These are phyloP conservation scores for Venturia carpophila DNA, from an alignment of 2,329 filamentous ascomycete species.

Conservation along the genomic window DNA sequence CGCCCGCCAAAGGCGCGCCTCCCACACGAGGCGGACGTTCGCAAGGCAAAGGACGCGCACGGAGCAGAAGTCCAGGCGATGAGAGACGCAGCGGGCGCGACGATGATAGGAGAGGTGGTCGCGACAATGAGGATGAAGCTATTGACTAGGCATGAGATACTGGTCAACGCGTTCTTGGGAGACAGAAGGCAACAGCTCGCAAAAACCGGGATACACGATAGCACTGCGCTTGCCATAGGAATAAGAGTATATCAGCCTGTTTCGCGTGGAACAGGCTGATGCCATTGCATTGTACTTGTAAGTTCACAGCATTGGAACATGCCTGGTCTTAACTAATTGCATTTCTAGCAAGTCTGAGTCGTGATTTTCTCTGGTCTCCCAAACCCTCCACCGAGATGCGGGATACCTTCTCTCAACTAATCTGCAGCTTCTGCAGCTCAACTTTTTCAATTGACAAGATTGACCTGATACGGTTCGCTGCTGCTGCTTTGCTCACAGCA, in stretches of 20 bases:
- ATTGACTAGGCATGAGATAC: background rate
- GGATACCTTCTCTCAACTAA: background rate
- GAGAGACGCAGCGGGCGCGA: slow-evolving; percentile 22
- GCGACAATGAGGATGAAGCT: slow-evolving; percentile 6
- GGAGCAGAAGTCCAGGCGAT: slow-evolving; percentile 39
- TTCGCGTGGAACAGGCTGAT: background rate
- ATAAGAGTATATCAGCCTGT: slow-evolving; percentile 10
- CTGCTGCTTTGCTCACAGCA: slow-evolving; percentile 9
- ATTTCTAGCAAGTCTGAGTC: background rate
- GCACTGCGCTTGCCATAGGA: background rate
- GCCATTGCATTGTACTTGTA: slow-evolving; percentile 5
- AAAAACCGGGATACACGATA: background rate
- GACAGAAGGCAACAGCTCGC: background rate
- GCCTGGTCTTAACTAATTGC: background rate
- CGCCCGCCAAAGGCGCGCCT: slow-evolving; percentile 47
- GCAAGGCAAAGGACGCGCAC: slow-evolving; percentile 27
- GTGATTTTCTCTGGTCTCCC: background rate
- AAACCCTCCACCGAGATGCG: background rate
- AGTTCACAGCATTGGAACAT: background rate
- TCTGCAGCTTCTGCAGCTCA: background rate
- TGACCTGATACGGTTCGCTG: slow-evolving; percentile 10
- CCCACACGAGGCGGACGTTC: slow-evolving; percentile 26
- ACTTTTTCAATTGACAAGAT: slow-evolving; percentile 14
- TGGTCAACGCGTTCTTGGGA: background rate
- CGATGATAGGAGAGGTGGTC: slow-evolving; percentile 14